phyloP scores from a whole-genome alignment of 2,329 filamentous ascomycete species.

The Diaporthe citrichinensis region DNA sequence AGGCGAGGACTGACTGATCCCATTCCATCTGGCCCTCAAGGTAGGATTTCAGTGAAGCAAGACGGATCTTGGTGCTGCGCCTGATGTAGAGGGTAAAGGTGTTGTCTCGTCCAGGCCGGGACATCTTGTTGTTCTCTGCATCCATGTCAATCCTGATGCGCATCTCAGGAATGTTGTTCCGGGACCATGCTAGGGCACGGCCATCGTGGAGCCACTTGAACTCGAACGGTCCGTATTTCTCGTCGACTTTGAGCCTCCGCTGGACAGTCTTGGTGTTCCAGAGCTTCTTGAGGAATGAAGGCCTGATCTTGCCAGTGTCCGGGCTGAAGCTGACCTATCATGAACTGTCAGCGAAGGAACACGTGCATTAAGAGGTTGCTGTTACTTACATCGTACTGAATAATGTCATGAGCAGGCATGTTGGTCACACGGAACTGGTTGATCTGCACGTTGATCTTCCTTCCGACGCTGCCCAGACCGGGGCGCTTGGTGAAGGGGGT shows the following conservation, averaged over 20 bases:
- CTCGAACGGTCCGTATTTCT: conserved; percentile 50
- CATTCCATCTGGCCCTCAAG: conserved; percentile 72
- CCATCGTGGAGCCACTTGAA: conserved; percentile 82
- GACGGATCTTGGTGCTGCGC: conserved; percentile 76
- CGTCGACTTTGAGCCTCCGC: conserved; percentile 58
- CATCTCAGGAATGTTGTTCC: conserved; percentile 57
- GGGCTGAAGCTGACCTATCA: conserved; percentile 76
- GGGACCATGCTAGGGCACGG: conserved; percentile 85
- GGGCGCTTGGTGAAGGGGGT: conserved; percentile 62
- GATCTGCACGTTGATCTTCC: conserved; percentile 68
- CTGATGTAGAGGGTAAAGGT: conserved; percentile 73
- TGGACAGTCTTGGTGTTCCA: conserved; percentile 79
- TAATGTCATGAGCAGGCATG: conserved; percentile 74
- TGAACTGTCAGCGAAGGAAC: conserved; percentile 34
- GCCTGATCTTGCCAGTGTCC: conserved; percentile 67
- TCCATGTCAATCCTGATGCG: conserved; percentile 81
- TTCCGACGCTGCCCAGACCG: conserved; percentile 71
- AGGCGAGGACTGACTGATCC: conserved; percentile 79
- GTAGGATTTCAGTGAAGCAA: conserved; percentile 77
- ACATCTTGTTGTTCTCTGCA: conserved; percentile 62
- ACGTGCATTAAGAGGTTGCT: background rate
- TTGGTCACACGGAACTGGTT: conserved; percentile 82
- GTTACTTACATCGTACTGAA: conserved; percentile 86
- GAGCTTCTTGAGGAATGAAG: conserved; percentile 77
- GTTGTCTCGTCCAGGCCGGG: conserved; percentile 56